Base-by-base conservation (phyloP, 805 yeast species). In the Ogataea pignaliae region DNA sequence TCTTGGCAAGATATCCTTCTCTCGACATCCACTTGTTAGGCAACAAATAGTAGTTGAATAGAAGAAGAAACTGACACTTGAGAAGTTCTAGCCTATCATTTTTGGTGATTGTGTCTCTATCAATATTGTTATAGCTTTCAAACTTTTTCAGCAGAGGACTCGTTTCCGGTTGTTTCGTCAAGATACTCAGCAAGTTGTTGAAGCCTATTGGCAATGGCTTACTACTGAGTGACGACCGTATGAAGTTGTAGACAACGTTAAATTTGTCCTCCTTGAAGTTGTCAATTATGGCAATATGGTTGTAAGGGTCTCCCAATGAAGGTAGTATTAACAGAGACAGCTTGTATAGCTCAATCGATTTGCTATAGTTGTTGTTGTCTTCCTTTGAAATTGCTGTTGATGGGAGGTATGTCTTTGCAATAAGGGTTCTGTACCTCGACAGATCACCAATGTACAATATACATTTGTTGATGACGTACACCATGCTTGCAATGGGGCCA, bases 271-370 rank as follows among this genome's bases (percentile, higher is more conserved):
- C 75, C 39, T 68, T 67, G 40, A 74, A 66, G 68, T 78, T 76
- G 46, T 75, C 72, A 34, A 73, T 65, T 31, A 81, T 73, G 3
- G 83, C 86, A 39, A 78, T 70, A 51, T 78, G 81, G 51, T 78
- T 78, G 52, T 76, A 76, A 28, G 79, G 83, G 53, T 83, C 89
- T 42, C 85, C 85, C 44, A 81, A 69, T 0, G 87, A 77, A 1
- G 91, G 90, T 26, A 83, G 60, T 15, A 84, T 62, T 26, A 76
- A 55, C 29, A 79, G 73, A 15, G 88, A 80, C 37, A 70, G 60
- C 39, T 75, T 70, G 53, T 81, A 79, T 42, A 69, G 65, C 37
- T 69, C 68, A n/a, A 69, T 50, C 2, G 79, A 66, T 52, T 71
- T 71, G 42, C 68, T 60, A 46, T 70, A 73, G 46, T 66, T 70